These are phyloP conservation scores for Yamagishiella unicocca DNA, from an alignment of 139 green algal genomes.

Conservation along the genomic window DNA sequence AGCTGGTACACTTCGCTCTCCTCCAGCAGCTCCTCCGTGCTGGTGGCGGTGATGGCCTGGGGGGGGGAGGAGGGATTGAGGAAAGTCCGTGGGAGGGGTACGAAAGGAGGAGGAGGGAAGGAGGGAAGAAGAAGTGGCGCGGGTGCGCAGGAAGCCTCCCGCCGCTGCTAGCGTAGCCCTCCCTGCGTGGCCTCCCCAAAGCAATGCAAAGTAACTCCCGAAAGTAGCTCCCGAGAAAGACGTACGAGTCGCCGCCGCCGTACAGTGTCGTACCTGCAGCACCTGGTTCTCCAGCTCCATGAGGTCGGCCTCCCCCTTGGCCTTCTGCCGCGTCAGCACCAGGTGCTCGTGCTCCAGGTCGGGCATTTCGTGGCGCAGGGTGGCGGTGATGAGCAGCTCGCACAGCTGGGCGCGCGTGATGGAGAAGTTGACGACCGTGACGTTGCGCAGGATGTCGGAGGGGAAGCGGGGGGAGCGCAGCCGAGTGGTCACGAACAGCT, in stretches of 20 bases:
- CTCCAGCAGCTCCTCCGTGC: conserved; percentile 56
- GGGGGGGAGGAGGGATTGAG: background rate
- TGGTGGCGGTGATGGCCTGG: conserved; percentile 56
- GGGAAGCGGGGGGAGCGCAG: conserved; percentile 47
- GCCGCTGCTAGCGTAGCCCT: too few relatives aligned
- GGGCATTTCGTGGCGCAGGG: conserved; percentile 75
- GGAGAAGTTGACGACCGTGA: conserved; percentile 59
- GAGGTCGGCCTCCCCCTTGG: conserved; percentile 52
- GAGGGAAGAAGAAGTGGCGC: too few relatives aligned
- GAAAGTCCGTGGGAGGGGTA: background rate
- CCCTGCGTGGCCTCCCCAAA: too few relatives aligned
- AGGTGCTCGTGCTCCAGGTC: conserved; percentile 77
- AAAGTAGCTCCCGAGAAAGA: too few relatives aligned
- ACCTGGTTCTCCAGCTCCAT: conserved; percentile 51
- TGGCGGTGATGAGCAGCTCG: conserved; percentile 70
- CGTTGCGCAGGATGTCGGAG: conserved; percentile 46
- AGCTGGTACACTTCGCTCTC: conserved; percentile 52
- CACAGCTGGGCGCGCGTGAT: conserved; percentile 57
- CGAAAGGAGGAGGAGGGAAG: background rate
- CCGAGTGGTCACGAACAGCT: conserved; percentile 52
- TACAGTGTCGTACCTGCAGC: conserved; percentile 25
- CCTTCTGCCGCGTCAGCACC: conserved; percentile 36
- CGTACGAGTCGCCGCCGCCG: too few relatives aligned
- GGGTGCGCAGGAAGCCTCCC: too few relatives aligned
- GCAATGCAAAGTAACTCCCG: too few relatives aligned